Evolutionary conservation across 129 eudicot genomes (phyloP).

Genomic region (Flaveria brownii): DNA sequence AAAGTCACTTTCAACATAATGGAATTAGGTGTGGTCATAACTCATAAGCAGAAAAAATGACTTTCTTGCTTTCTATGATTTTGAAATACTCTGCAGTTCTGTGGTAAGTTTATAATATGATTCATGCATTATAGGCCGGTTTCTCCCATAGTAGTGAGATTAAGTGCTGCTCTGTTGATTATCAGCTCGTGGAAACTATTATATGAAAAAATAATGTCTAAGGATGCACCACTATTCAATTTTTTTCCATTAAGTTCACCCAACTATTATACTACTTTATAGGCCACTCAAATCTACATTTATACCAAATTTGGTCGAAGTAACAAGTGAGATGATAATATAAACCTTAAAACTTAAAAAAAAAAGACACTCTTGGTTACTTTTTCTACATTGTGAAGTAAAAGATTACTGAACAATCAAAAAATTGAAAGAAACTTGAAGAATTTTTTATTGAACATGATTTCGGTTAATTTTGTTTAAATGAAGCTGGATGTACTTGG

Average conservation of each 20-base stretch:
- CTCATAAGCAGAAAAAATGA: not conserved
- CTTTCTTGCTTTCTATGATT: not conserved
- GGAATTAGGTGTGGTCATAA: conserved; percentile 15
- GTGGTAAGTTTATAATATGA: not conserved
- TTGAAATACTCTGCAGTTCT: conserved; percentile 7
- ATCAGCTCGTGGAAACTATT: not conserved
- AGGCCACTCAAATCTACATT: not conserved
- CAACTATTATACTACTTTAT: not conserved
- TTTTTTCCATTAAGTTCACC: not conserved
- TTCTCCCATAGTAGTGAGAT: not conserved
- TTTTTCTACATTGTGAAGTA: no score
- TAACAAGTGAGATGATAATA: not conserved
- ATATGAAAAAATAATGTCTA: not conserved
- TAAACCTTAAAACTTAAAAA: not conserved
- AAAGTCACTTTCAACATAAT: conserved; percentile 12
- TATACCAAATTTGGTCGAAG: not conserved
- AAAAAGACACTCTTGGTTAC: no score
- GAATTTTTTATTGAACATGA: no score
- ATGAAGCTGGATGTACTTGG: not conserved
- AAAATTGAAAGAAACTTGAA: no score
- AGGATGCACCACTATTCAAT: not conserved
- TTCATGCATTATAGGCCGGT: conserved; percentile 15
- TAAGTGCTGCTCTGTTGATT: not conserved
- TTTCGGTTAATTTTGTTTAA: not conserved
- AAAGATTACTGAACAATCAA: no score